Conservation (phyloP, 371 early-diverging fungal genomes). For the Mortierella polycephala region DNA sequence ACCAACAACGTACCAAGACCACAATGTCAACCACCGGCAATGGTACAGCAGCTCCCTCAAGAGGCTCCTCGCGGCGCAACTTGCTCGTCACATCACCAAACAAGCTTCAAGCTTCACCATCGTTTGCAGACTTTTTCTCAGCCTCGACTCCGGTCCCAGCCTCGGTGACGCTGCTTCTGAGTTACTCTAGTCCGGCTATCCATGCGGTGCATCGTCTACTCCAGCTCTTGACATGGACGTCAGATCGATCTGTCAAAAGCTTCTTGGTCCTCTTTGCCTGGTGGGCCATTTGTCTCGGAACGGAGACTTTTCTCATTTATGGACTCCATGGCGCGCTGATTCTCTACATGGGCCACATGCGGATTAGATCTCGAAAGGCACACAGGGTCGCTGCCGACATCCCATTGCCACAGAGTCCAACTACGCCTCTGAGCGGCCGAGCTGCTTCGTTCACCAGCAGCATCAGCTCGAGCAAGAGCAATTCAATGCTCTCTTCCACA, state of each 20-base stretch:
- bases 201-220: conserved; percentile 47
- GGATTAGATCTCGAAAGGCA: conserved; percentile 53
- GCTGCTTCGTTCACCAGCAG: conserved; percentile 23
- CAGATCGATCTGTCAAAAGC: conserved; percentile 54
- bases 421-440: conserved; percentile 31
- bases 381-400: conserved; percentile 16
- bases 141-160: conserved; percentile 54
- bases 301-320: conserved; percentile 50
- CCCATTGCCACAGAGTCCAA: conserved; percentile 20
- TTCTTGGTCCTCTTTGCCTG: conserved; percentile 55
- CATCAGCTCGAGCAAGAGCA: conserved; percentile 21
- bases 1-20: conserved; percentile 8
- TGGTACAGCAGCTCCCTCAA: background rate
- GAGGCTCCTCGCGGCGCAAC: conserved; percentile 22
- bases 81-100: conserved; percentile 16
- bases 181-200: conserved; percentile 52
- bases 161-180: conserved; percentile 54
- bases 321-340: conserved; percentile 46
- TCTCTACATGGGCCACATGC: conserved; percentile 38
- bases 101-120: conserved; percentile 25
- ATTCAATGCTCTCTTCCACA: conserved; percentile 10
- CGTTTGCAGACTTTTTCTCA: conserved; percentile 54
- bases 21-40: conserved; percentile 11
- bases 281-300: conserved; percentile 56
- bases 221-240: conserved; percentile 54